A percentile compares a stretch with the other conserved stretches of the same genome.
phyloP scores from a whole-genome alignment of 2,329 filamentous ascomycete genomes.

The Didymella lethalis region DNA sequence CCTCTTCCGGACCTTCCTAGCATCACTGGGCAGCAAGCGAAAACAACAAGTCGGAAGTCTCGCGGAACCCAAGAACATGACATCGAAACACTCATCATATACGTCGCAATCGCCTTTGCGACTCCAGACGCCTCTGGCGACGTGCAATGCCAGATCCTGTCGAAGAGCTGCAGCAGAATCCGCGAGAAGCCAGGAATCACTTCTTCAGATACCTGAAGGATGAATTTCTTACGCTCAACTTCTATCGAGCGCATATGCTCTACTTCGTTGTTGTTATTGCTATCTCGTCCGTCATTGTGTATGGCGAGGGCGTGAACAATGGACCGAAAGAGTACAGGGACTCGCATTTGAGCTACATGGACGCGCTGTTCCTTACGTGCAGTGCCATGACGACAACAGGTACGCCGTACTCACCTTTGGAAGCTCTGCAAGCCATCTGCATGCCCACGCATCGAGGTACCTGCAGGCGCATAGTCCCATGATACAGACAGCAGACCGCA shows the following conservation, averaged over 20 bases:
- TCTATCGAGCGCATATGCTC: constrained; percentile 42
- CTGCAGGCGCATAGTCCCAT: too few relatives aligned
- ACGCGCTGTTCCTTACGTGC: constrained; percentile 40
- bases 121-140: background rate
- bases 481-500: too few relatives aligned
- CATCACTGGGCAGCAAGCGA: background rate
- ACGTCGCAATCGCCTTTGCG: background rate
- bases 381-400: constrained; percentile 46
- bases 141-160: constrained; percentile 28
- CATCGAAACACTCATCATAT: background rate
- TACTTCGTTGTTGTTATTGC: constrained; percentile 41
- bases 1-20: constrained; percentile 14
- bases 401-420: constrained; percentile 1
- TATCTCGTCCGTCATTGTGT: constrained; percentile 39
- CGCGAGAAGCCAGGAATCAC: constrained; percentile 29
- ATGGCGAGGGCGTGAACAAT: constrained; percentile 38
- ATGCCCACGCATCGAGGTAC: too few relatives aligned
- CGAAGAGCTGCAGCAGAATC: constrained; percentile 28
- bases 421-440: too few relatives aligned
- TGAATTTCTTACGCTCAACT: constrained; percentile 31
- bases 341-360: constrained; percentile 35
- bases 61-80: constrained; percentile 3
- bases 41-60: constrained; percentile 6
- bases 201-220: constrained; percentile 30
- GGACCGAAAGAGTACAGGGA: constrained; percentile 29